A percentile compares a stretch with the other conserved stretches of the same genome.
phyloP scores from a whole-genome alignment of 2,329 filamentous ascomycete species.

The Neofusicoccum ribis region DNA sequence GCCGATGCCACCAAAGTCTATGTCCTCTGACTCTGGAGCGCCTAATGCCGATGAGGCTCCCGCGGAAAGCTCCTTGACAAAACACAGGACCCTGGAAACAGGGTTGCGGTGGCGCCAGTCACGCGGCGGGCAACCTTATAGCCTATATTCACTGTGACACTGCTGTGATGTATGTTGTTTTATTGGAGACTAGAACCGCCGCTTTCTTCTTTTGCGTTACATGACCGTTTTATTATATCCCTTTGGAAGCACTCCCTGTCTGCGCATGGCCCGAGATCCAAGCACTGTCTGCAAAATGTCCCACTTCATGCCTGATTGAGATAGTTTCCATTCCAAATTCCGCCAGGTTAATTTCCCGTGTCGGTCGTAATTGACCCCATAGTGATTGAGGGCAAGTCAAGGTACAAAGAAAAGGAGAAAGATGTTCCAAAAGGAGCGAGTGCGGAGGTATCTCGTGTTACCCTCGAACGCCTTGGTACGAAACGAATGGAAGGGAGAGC shows the following conservation, averaged over 20 bases:
- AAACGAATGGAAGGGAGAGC: slow-evolving; percentile 9
- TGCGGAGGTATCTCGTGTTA: not conserved
- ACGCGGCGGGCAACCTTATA: not conserved
- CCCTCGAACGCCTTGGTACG: slow-evolving; percentile 7
- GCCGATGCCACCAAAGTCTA: not conserved
- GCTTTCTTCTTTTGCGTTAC: not conserved
- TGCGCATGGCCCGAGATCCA: slow-evolving; percentile 7
- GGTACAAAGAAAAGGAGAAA: slow-evolving; percentile 5
- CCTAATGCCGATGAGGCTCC: not conserved
- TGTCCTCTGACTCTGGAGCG: not conserved
- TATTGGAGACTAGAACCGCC: not conserved
- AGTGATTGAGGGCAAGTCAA: slow-evolving; percentile 1
- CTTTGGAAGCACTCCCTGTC: not conserved
- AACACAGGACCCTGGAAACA: not conserved
- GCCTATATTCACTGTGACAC: not conserved
- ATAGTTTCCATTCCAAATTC: slow-evolving; percentile 2
- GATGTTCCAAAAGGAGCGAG: not conserved
- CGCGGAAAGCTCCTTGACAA: not conserved
- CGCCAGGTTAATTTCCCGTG: not conserved
- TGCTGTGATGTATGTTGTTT: not conserved
- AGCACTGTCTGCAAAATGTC: not conserved
- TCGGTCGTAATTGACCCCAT: slow-evolving; percentile 2
- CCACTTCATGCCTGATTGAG: not conserved
- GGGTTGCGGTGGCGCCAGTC: not conserved
- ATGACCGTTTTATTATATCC: not conserved